Base-by-base conservation (phyloP, 352 stramenopile genomes). In the Pythium periplocum region DNA sequence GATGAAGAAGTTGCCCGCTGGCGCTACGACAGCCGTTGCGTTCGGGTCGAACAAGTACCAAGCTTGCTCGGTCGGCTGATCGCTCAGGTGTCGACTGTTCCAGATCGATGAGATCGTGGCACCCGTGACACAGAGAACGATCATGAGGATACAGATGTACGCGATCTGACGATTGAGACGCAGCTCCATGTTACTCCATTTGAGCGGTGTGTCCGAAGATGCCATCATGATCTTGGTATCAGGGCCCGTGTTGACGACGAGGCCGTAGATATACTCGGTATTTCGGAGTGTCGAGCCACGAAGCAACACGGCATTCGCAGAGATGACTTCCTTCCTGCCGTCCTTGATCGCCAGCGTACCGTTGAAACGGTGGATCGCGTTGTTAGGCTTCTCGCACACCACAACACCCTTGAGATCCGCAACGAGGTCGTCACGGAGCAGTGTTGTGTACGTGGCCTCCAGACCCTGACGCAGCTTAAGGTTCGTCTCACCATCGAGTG, bases 401-500 rank as follows among this genome's bases (percentile, higher is more conserved):
- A 94, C 59, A 4, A 78, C 69, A 6, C 84, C 84, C 4, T 68
- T 49, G 12, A 94, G 34, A n/a, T 79, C 60, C 0, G 57, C 78
- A 0, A 94, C 61, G 0, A 72, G 55, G 0, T 69, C 69, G 51
- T 90, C 82, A 34, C 10, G 70, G 4, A 75, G 47, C n/a, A 94
- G 36, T 30, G 37, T 63, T 31, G 82, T 87, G 61, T 94, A 94
- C 47, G 83, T 90, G 6, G 64, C 68, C 42, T 94, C 84, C 0
- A 94, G 55, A 33, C 81, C 85, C 48, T 95, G 76, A 30, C 90
- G 69, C 0, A 96, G 74, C 70, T 98, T 98, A 4, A 98, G 63
- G 52, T 97, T 97, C 4, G 90, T 97, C 61, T 97, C 90, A 35
- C 90, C 90, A 55, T 97, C 90, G n/a, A 97, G 70, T 8, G 86